Evolutionary conservation across 192 early-diverging fungal genomes (phyloP).

Genomic region (Backusella tuberculispora): DNA sequence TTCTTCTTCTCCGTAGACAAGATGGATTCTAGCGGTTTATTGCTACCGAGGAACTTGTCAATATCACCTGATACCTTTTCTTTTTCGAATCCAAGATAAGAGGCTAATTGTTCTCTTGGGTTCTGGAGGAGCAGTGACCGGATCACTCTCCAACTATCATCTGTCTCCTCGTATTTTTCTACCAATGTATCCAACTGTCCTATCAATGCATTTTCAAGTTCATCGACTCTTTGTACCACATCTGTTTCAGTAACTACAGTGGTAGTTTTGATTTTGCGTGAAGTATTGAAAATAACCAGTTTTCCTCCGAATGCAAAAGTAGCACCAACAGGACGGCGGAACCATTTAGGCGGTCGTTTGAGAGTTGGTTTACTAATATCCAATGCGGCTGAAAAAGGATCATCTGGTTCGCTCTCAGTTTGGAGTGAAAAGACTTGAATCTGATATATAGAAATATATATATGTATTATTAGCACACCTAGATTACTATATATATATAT

Average conservation of each 20-base stretch:
- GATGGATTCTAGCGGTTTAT: background rate
- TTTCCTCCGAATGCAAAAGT: slow-evolving; percentile 89
- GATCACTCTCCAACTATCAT: background rate
- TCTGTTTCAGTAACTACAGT: slow-evolving; percentile 29
- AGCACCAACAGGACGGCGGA: slow-evolving; percentile 81
- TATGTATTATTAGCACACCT: background rate
- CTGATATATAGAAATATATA: background rate
- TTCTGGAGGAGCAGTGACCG: background rate
- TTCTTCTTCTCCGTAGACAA: slow-evolving; percentile 16
- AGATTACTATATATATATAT: background rate
- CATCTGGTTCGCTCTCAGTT: background rate
- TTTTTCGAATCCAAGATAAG: slow-evolving; percentile 76
- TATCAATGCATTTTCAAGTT: slow-evolving; percentile 4
- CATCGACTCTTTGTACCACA: background rate
- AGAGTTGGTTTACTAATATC: slow-evolving; percentile 33
- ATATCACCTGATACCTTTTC: slow-evolving; percentile 54
- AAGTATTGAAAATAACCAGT: slow-evolving; percentile 71
- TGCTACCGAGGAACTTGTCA: background rate
- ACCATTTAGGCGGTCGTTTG: slow-evolving; percentile 91
- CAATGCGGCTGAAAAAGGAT: background rate
- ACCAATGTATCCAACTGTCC: background rate
- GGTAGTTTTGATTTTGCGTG: slow-evolving; percentile 34
- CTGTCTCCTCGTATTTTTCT: background rate
- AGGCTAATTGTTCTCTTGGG: background rate
- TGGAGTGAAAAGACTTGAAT: background rate